Evolutionary conservation across 2,329 filamentous ascomycete genomes (phyloP).

Genomic region (Clonostachys byssicola): DNA sequence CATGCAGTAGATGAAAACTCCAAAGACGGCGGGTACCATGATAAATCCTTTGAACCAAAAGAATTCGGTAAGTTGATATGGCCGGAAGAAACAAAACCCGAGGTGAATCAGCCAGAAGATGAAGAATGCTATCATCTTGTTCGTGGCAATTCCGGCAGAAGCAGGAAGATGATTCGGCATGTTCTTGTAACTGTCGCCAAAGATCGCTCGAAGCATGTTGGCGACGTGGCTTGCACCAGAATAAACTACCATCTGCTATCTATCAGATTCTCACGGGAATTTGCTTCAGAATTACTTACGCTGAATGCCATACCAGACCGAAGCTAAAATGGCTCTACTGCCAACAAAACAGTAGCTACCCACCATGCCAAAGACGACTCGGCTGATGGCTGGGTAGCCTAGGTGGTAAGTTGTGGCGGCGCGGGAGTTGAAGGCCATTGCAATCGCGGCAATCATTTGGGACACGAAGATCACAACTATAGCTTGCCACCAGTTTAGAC

Average conservation of each 20-base stretch:
- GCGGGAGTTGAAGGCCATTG: slow-evolving; percentile 2
- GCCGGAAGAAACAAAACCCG: no score
- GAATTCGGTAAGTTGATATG: no score
- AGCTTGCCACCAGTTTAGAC: slow-evolving; percentile 36
- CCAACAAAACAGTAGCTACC: slow-evolving; percentile 31
- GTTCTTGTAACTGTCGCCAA: slow-evolving; percentile 20
- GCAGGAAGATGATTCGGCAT: slow-evolving; percentile 33
- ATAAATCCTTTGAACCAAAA: no score
- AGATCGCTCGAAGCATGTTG: slow-evolving; percentile 9
- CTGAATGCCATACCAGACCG: slow-evolving; percentile 9
- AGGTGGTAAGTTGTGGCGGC: slow-evolving; percentile 25
- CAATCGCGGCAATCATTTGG: background rate
- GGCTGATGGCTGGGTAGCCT: slow-evolving; percentile 32
- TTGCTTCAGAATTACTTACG: no score
- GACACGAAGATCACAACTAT: slow-evolving; percentile 18
- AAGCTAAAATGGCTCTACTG: slow-evolving; percentile 24
- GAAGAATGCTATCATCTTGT: background rate
- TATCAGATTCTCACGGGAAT: no score
- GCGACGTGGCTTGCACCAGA: no score
- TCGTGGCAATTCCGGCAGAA: slow-evolving; percentile 22
- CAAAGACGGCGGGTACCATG: background rate
- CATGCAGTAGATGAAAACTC: slow-evolving; percentile 1
- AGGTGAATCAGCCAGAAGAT: background rate
- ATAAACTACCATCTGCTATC: no score
- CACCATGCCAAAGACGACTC: slow-evolving; percentile 22